These are phyloP conservation scores for Sextonia rubra DNA, from an alignment of 164 flowering plant genomes.

Conservation along the genomic window DNA sequence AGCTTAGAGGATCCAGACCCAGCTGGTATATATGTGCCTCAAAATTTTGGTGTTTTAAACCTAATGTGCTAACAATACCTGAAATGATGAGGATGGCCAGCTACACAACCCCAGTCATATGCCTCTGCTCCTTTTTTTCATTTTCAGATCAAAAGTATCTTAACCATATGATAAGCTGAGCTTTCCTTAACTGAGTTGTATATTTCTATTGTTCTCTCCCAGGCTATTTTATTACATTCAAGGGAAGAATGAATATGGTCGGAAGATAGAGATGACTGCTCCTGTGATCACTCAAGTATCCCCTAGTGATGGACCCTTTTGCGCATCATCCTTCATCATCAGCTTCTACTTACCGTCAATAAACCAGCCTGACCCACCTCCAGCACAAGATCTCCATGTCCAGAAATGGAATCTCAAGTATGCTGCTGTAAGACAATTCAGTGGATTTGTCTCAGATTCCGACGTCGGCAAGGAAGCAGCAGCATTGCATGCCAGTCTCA, in stretches of 20 bases:
- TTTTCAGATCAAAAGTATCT: too few relatives aligned
- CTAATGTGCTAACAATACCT: too few relatives aligned
- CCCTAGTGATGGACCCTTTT: constrained; percentile 86
- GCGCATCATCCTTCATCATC: constrained; percentile 64
- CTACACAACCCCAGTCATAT: too few relatives aligned
- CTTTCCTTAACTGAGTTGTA: too few relatives aligned
- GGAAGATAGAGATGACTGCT: constrained; percentile 83
- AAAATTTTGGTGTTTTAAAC: too few relatives aligned
- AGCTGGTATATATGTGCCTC: too few relatives aligned
- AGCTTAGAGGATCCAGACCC: too few relatives aligned
- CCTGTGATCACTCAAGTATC: constrained; percentile 73
- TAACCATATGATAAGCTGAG: too few relatives aligned
- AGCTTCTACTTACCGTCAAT: constrained; percentile 76
- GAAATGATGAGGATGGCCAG: too few relatives aligned
- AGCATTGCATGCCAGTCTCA: constrained; percentile 51
- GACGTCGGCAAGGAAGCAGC: constrained; percentile 68
- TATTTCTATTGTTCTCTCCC: neutral
- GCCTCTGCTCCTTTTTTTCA: too few relatives aligned
- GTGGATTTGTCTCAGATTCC: constrained; percentile 60
- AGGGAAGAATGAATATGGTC: constrained; percentile 59
- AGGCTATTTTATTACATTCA: constrained; percentile 86
- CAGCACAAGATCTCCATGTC: constrained; percentile 58
- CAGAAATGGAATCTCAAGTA: constrained; percentile 59
- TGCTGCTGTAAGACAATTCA: constrained; percentile 73
- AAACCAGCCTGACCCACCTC: constrained; percentile 74